Evolutionary conservation across 1,139 yeast species (phyloP).

Genomic region (Debaryomyces subglobosus): DNA sequence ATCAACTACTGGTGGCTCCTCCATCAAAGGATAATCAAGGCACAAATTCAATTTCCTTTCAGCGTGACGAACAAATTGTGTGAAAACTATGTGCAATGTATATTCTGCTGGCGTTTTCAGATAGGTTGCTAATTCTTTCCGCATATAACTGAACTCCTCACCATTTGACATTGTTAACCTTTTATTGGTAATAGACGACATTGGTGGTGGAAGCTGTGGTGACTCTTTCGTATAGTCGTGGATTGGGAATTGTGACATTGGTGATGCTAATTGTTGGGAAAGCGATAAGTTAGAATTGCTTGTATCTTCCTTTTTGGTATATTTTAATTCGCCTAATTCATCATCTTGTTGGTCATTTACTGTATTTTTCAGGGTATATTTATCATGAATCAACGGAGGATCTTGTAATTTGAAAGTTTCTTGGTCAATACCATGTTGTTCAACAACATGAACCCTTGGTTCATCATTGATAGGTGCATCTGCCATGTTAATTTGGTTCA

Average conservation of each 20-base stretch:
- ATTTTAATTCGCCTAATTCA: not conserved
- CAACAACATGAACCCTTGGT: conserved; percentile 8
- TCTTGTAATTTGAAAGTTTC: conserved; percentile 25
- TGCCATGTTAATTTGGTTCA: conserved; percentile 15
- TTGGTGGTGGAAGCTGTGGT: conserved; percentile 40
- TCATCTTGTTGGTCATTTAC: not conserved
- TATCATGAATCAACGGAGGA: conserved; percentile 20
- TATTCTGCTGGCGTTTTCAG: conserved; percentile 88
- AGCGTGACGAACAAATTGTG: conserved; percentile 93
- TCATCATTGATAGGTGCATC: conserved; percentile 12
- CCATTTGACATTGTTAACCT: conserved; percentile 33
- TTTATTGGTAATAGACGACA: conserved; percentile 25
- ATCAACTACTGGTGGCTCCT: conserved; percentile 81
- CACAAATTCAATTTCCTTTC: conserved; percentile 82
- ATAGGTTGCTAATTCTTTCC: conserved; percentile 60
- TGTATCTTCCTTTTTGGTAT: conserved; percentile 6
- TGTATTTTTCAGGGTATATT: not conserved
- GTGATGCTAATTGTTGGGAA: conserved; percentile 23
- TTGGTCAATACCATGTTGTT: not conserved
- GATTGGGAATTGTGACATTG: conserved; percentile 21
- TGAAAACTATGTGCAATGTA: conserved; percentile 89
- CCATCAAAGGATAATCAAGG: conserved; percentile 64
- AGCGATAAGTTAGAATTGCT: conserved; percentile 10
- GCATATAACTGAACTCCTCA: conserved; percentile 36
- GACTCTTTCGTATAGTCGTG: conserved; percentile 30